Evolutionary conservation across 768 basidiomycete genomes (phyloP), one percentile per base, ranked within the genome.

Genomic region (Trametes villosa): DNA sequence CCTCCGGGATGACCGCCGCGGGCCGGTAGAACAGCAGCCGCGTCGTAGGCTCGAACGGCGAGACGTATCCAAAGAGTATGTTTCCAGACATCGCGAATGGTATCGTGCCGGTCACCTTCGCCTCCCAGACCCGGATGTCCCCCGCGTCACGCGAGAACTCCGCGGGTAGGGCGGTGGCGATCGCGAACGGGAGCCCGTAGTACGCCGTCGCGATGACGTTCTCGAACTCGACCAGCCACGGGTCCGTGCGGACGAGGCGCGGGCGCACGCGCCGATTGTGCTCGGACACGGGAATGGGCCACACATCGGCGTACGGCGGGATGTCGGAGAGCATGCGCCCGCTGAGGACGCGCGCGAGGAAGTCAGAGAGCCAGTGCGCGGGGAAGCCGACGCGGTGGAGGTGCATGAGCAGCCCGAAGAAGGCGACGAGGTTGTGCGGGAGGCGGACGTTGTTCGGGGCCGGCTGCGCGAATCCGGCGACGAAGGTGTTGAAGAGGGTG

Each of bases 361-460:
- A 74, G 11, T 75, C 75, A 38, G 69, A 65, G 34, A 78, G 71
- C 77, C 75, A 77, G 59, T 76, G 77, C 9, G 57, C 65, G 3
- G 77, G 77, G 61, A 74, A 77, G 3, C 75, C 75, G 36, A 75
- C 71, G 41, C 66, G 60, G 49, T 70, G 67, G 20, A 77, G 70
- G 57, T 74, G 68, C n/a, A 74, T 62, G 36, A 77, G 65, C 2
- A 77, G 67, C 11, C 66, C 53, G 45, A 76, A 53, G 65, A 77
- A 77, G 5, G 69, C 71, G 18, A 69, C 69, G 26, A 78, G 68
- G 52, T 72, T 77, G 67, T 75, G 18, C 76, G 73, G 42, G 70
- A 65, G 38, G 70, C 70, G 15, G 74, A 38, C 67, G 22, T 73
- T 65, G 38, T 64, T 34, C 0, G 66, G 64, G 73, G 44, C 65